These are phyloP conservation scores for Pseudogymnoascus sp. DNA, from an alignment of 2,329 filamentous ascomycete species.

Conservation along the genomic window DNA sequence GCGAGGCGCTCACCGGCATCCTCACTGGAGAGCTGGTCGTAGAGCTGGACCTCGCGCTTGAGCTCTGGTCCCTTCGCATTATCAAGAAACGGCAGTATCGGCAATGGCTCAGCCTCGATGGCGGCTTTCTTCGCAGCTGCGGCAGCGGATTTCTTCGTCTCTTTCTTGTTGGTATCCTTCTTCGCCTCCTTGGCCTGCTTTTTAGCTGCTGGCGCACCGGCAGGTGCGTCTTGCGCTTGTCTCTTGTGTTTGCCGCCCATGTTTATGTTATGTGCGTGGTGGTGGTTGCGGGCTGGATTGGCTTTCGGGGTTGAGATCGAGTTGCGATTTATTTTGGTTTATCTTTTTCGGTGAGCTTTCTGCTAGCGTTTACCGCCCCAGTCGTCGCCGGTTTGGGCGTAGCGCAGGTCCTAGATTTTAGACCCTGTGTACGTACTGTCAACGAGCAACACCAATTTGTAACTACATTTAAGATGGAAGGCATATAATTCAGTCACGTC, in stretches of 20 bases:
- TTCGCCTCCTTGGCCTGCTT: constrained; percentile 21
- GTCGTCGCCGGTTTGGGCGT: neutral
- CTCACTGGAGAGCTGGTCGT: constrained; percentile 53
- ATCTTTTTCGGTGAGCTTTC: constrained; percentile 6
- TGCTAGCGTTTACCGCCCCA: neutral
- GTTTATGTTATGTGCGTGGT: constrained; percentile 8
- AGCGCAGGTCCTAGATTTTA: neutral
- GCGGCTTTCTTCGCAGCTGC: neutral
- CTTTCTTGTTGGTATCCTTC: constrained; percentile 9
- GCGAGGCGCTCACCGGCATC: constrained; percentile 47
- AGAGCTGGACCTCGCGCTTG: constrained; percentile 49
- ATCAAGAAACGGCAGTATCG: constrained; percentile 39
- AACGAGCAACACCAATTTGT: neutral
- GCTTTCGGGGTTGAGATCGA: neutral
- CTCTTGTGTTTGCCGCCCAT: constrained; percentile 41
- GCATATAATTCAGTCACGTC: neutral
- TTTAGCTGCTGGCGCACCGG: constrained; percentile 18
- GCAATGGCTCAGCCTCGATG: neutral
- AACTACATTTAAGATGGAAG: neutral
- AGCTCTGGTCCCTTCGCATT: constrained; percentile 44
- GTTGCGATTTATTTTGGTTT: constrained; percentile 4
- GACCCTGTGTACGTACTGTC: neutral
- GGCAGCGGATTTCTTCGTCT: neutral
- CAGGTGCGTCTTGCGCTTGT: constrained; percentile 18
- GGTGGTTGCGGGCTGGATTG: neutral